Conservation (phyloP, 176 grass and related monocot genomes). For the Aegilops tauschii region DNA sequence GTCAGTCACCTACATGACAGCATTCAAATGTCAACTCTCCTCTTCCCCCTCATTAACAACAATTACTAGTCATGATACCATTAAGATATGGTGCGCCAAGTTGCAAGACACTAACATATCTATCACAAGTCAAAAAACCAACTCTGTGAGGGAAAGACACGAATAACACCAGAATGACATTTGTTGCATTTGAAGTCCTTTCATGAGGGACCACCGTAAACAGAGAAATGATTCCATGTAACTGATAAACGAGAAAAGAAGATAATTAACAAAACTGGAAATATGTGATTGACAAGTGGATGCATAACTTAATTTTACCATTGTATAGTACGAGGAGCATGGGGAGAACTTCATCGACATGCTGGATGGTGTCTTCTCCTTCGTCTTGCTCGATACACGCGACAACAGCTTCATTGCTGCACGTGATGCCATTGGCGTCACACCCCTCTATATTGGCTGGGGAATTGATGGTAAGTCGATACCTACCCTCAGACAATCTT, state of each 20-base stretch:
- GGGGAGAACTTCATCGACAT: conserved; percentile 79
- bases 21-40: background rate
- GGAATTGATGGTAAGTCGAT: conserved; percentile 58
- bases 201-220: background rate
- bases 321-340: conserved; percentile 55
- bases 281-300: background rate
- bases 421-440: conserved; percentile 80
- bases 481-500: background rate
- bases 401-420: conserved; percentile 59
- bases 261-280: background rate
- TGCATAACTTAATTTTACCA: background rate
- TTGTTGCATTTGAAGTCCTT: background rate
- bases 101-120: background rate
- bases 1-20: conserved; percentile 28
- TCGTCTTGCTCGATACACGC: conserved; percentile 63
- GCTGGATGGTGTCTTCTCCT: conserved; percentile 86
- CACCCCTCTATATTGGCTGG: conserved; percentile 85
- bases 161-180: background rate
- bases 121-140: background rate
- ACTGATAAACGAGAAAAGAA: background rate
- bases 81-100: background rate
- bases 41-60: background rate
- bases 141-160: background rate
- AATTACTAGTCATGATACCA: background rate
- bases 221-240: background rate